Base-by-base conservation (phyloP, 495 filamentous ascomycete genomes). In the Trichoderma parareesei region DNA sequence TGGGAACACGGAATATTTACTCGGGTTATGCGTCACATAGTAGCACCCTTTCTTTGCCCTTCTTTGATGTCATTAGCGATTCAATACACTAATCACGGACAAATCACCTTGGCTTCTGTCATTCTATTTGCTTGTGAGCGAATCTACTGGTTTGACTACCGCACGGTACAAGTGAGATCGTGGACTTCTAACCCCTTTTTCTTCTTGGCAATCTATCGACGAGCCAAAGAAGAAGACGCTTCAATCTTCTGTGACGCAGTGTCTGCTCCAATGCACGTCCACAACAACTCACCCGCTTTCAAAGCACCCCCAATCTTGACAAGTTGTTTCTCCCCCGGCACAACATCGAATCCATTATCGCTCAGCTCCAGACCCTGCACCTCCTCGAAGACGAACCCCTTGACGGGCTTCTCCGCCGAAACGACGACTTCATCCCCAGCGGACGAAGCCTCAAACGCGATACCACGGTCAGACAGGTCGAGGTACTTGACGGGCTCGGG, bases 401-500 rank as follows among this genome's bases (percentile, higher is more conserved):
- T 83, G 2, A 78, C 76, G 10, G 81, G 81, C 38, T 73, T 75
- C 64, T 68, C 64, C 0, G 76, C 72, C 38, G 72, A 71, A 49
- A 82, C 59, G 18, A 65, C 67, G 0, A 79, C 65, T 14, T 65
- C 18, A 18, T 62, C 38, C 16, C 42, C 38, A 48, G 49, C 33
- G 9, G 43, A 38, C 20, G 48, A 63, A 9, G 67, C 60, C 6
- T 59, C 65, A 0, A 75, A 63, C 18, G 61, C 63, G 6, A 81
- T 69, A 6, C 72, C 67, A 8, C 77, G 71, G 8, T 73, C 65
- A 0, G 78, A 77, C 38, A 94, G 81, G 64, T 87, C 79, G 27
- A 92, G 80, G 70, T 91, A 92, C 75, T 93, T 92, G 67, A 93
- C 80, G 16, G 90, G 91, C 66, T 93, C 88, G 0, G 90, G 90